Evolutionary conservation across 2,329 filamentous ascomycete genomes (phyloP).

Genomic region (Calonectria leucothoes): DNA sequence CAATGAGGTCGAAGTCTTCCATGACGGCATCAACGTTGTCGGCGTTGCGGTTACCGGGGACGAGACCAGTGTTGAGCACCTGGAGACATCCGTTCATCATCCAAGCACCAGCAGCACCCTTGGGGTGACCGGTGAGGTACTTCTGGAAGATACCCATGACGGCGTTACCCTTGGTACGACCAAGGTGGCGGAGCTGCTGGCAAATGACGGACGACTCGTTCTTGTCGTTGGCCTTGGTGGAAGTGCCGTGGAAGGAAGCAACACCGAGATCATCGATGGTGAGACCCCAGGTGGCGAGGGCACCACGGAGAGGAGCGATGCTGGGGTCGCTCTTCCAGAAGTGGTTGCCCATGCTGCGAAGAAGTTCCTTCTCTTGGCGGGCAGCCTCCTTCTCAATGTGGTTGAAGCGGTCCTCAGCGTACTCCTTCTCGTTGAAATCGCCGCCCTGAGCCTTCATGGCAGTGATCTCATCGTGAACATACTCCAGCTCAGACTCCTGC

Average conservation of each 20-base stretch:
- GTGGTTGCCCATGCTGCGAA: slow-evolving; percentile 94
- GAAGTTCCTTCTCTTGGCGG: slow-evolving; percentile 92
- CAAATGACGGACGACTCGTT: slow-evolving; percentile 98
- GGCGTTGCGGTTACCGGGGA: slow-evolving; percentile 97
- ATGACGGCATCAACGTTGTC: slow-evolving; percentile 97
- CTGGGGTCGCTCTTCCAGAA: slow-evolving; percentile 98
- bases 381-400: slow-evolving; percentile 89
- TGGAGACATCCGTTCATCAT: slow-evolving; percentile 99
- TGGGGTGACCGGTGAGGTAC: slow-evolving; percentile 97
- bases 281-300: slow-evolving; percentile 96
- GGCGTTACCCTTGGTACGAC: slow-evolving; percentile 95
- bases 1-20: slow-evolving; percentile 98
- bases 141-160: slow-evolving; percentile 99
- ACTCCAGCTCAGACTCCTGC: slow-evolving; percentile 95
- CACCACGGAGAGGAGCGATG: slow-evolving; percentile 95
- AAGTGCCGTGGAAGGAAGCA: slow-evolving; percentile 98
- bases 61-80: slow-evolving; percentile 91
- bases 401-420: slow-evolving; percentile 82
- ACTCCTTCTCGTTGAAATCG: slow-evolving; percentile 84
- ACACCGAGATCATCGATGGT: slow-evolving; percentile 96
- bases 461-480: slow-evolving; percentile 89
- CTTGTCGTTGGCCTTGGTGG: slow-evolving; percentile 99
- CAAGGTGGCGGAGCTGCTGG: slow-evolving; percentile 94
- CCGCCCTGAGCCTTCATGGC: slow-evolving; percentile 86
- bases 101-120: slow-evolving; percentile 99